Percentiles rank a stretch among this genome's conserved stretches.
These are phyloP conservation scores for Gremmenia infestans DNA, from an alignment of 2,329 filamentous ascomycete genomes.

Conservation along the genomic window DNA sequence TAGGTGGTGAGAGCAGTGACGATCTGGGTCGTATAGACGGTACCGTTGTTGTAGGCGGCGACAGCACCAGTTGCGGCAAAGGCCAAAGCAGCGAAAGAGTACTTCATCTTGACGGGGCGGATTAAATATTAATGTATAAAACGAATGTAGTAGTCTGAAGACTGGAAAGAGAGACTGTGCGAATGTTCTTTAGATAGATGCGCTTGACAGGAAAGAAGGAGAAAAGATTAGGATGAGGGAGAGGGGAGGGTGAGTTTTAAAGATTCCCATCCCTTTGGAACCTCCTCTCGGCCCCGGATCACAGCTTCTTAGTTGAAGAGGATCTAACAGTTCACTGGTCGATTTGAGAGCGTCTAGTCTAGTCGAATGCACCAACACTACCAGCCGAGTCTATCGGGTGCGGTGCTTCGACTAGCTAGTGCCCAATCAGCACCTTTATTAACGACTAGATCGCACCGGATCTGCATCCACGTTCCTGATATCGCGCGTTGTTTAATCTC, in stretches of 20 bases:
- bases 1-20: constrained; percentile 43
- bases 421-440: background rate
- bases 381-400: background rate
- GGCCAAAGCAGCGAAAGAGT: constrained; percentile 49
- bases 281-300: background rate
- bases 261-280: background rate
- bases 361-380: background rate
- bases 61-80: constrained; percentile 5
- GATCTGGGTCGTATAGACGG: constrained; percentile 43
- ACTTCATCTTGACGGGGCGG: constrained; percentile 57
- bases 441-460: background rate
- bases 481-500: background rate
- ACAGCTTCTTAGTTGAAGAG: background rate
- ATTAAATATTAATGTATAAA: background rate
- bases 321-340: background rate
- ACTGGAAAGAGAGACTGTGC: background rate
- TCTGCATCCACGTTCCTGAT: constrained; percentile 1
- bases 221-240: background rate
- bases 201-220: background rate
- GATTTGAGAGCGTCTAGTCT: background rate
- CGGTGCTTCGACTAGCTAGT: background rate
- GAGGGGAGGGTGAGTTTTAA: background rate
- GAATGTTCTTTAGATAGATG: background rate
- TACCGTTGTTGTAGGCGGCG: constrained; percentile 12
- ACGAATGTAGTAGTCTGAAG: constrained; percentile 33